Evolutionary conservation across 148 eudicot species (phyloP), one percentile per base, ranked within the genome.

Genomic region (Heliosperma pusillum): DNA sequence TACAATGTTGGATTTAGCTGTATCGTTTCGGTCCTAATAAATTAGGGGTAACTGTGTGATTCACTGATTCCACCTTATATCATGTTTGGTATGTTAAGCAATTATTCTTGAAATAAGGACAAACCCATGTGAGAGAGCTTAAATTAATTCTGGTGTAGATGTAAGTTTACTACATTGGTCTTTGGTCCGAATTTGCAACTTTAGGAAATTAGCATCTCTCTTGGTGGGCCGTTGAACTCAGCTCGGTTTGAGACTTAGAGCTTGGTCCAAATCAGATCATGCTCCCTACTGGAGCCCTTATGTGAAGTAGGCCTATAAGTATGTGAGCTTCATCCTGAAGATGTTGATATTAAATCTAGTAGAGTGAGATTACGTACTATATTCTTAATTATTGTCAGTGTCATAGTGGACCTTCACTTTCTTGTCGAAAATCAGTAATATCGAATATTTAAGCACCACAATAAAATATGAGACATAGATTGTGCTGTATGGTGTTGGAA

Each of bases 361-460:
- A 29, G 67, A 26, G 67, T 63, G 40, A 3, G 42, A 63, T 29
- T 63, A 26, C 67, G 40, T 63, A 63, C 67, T 63, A 63, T 26
- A 60, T 60, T 60, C 30, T 24, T 60, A 12, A 22, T 10, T 60
- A 60, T 1, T 60, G 65, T 24, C 65, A 60, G 1, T 11, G 65
- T 24, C 33, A 11, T 60, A 24, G 65, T 12, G 27, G 16, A 60
- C 65, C 65, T 10, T 22, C 65, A 24, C 16, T 60, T 60, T 60
- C 65, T 60, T 60, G 30, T 60, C 5, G 25, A 60, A 60, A 60
- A 16, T 60, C 65, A 16, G 16, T 8, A 22, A 7, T 25, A 24
- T 24, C 2, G 33, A 60, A 25, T 60, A 60, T 60, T 60, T 60
- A 2, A 21, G 29, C 65, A 10, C 17, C 25, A 60, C 17, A 60